phyloP scores from a whole-genome alignment of 306 rosid genomes.

The Quercus glauca region DNA sequence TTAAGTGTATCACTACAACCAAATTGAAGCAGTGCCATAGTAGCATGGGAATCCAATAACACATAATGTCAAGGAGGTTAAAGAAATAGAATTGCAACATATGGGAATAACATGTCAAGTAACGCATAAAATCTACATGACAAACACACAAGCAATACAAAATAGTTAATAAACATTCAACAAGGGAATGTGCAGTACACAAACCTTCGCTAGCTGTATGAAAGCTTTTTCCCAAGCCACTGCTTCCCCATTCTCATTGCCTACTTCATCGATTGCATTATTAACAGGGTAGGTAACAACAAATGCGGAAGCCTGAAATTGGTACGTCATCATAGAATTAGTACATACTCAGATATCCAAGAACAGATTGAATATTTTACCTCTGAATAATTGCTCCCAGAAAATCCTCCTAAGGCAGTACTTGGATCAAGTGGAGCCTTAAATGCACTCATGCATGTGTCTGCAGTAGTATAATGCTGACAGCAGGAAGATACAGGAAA shows the following conservation, averaged over 20 bases:
- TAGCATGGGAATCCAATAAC: neutral
- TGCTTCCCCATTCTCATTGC: conserved; percentile 82
- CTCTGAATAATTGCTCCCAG: conserved; percentile 85
- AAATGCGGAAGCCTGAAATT: conserved; percentile 90
- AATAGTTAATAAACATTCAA: conserved; percentile 9
- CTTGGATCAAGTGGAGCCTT: conserved; percentile 95
- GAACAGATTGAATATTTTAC: conserved; percentile 34
- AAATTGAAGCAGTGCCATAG: neutral
- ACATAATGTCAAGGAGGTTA: neutral
- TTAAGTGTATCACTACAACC: neutral
- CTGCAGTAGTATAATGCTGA: conserved; percentile 86
- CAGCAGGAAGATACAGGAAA: conserved; percentile 22
- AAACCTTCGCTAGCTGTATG: conserved; percentile 79
- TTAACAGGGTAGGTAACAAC: conserved; percentile 84
- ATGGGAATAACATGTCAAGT: conserved; percentile 11
- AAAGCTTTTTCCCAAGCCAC: conserved; percentile 90
- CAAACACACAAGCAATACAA: conserved; percentile 20
- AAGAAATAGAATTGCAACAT: neutral
- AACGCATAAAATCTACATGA: conserved; percentile 5
- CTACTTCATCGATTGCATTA: conserved; percentile 70
- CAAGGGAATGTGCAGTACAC: conserved; percentile 23
- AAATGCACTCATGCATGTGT: conserved; percentile 95
- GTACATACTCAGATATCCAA: conserved; percentile 14
- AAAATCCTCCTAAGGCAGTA: conserved; percentile 89
- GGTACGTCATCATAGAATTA: conserved; percentile 27